Percentiles rank a stretch among this genome's conserved stretches.
phyloP scores from a whole-genome alignment of 139 green algal genomes.

The Chlamydomonas incerta region DNA sequence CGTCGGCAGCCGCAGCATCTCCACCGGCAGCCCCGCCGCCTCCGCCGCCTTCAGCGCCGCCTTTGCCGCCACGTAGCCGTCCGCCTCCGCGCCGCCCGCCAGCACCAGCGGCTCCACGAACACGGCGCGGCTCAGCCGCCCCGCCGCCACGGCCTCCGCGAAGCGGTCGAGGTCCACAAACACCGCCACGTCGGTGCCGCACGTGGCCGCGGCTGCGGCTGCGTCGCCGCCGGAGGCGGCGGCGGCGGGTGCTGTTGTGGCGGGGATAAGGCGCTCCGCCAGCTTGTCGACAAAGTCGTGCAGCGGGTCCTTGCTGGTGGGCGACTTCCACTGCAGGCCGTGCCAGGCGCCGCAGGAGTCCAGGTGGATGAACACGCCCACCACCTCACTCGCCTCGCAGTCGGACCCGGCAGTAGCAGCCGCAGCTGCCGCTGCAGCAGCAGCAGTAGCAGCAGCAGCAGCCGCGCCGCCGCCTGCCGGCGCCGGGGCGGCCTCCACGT shows the following conservation, averaged over 20 bases:
- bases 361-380: conserved; percentile 33
- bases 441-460: too few species aligned
- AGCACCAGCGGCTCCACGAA: conserved; percentile 32
- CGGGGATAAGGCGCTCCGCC: not conserved
- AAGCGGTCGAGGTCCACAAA: conserved; percentile 6
- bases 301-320: not conserved
- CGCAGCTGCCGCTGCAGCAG: too few species aligned
- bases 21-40: too few species aligned
- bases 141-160: too few species aligned
- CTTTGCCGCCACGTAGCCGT: not conserved
- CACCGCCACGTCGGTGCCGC: conserved; percentile 11
- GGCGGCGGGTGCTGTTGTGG: too few species aligned
- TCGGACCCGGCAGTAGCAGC: too few species aligned
- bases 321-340: conserved; percentile 3
- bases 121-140: not conserved
- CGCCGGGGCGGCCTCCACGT: not conserved
- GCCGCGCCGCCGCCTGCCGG: too few species aligned
- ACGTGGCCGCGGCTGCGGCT: not conserved
- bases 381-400: not conserved
- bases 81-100: conserved; percentile 9
- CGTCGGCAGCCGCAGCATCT: too few species aligned
- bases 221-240: too few species aligned
- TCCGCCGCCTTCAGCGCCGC: too few species aligned
- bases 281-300: not conserved
- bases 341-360: conserved; percentile 16